Evolutionary conservation across 176 grass and related monocot genomes (phyloP), one percentile per base, ranked within the genome.

Genomic region (Echinochloa phyllopogon): DNA sequence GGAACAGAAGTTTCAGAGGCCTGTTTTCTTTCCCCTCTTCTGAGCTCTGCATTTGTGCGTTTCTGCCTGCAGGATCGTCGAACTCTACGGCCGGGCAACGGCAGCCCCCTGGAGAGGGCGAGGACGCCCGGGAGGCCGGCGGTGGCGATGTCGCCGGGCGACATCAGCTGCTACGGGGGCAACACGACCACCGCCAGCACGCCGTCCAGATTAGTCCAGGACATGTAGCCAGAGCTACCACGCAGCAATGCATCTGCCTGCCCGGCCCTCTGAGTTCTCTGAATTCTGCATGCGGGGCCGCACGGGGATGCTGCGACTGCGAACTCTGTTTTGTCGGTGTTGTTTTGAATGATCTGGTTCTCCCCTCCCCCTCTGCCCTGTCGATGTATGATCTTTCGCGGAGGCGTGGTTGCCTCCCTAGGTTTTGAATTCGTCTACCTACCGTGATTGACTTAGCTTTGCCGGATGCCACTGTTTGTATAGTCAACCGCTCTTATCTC

Each of bases 131-230:
- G 90, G 60, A 93, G 71, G 48, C 66, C 72, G 8, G 61, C 44
- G n/a, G 57, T 25, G 66, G 37, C 42, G 1, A 77, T 81, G 38
- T 89, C 88, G 38, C 87, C 88, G 1, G 82, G 86, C 16, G 75
- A 94, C 8, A 83, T 73, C 55, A 92, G 87, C 38, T 87, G 86
- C 75, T 91, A 90, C 72, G 96, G 86, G 40, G 91, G 93, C 81
- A 96, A 85, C 76, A 71, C 72, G 11, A 87, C 53, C 68, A 81
- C 89, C 0, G 76, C 85, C 42, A 96, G 69, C 5, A 89, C 75
- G 47, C 79, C 87, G 44, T 85, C 89, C 36, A 94, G 85, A 61
- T 82, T 90, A 21, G 38, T 71, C 14, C 65, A 82, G 23, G 74
- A 90, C 69, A 82, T 82, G 79, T 71, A 80, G 61, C 86, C 48